These are phyloP conservation scores for Arabidopsis lyrata DNA, from an alignment of 441 rosid species.

Conservation along the genomic window DNA sequence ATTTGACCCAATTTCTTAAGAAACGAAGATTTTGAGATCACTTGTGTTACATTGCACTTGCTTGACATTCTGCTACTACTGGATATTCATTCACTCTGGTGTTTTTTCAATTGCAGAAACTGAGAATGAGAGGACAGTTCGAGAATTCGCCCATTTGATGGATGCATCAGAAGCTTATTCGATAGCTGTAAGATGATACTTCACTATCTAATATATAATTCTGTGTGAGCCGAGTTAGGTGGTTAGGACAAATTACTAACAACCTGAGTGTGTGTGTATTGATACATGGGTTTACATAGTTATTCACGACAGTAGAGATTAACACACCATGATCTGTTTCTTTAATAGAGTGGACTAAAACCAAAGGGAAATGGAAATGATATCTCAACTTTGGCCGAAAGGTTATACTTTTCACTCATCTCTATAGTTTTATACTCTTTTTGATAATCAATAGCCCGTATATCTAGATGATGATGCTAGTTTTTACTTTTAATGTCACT, in stretches of 20 bases:
- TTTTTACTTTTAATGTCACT: constrained; percentile 15
- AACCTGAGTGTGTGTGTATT: neutral
- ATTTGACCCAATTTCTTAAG: neutral
- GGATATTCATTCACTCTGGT: constrained; percentile 33
- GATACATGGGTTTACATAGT: constrained; percentile 8
- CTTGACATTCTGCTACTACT: constrained; percentile 25
- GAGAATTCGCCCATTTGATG: constrained; percentile 73
- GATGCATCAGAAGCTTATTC: constrained; percentile 64
- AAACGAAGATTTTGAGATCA: neutral
- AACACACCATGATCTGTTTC: constrained; percentile 31
- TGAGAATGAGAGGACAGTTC: constrained; percentile 71
- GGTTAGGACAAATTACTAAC: neutral
- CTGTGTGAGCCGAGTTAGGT: neutral
- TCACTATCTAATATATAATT: neutral
- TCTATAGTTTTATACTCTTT: constrained; percentile 3
- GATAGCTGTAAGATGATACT: constrained; percentile 53
- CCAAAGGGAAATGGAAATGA: constrained; percentile 35
- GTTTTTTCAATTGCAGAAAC: constrained; percentile 72
- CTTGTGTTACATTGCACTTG: neutral
- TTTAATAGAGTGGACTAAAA: constrained; percentile 49
- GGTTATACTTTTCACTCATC: constrained; percentile 47
- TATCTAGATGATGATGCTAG: constrained; percentile 30
- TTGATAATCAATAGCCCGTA: neutral
- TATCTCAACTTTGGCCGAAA: constrained; percentile 57
- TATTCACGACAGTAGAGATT: neutral